phyloP scores from a whole-genome alignment of 2,329 filamentous ascomycete species.

The Orbilia brochopaga region DNA sequence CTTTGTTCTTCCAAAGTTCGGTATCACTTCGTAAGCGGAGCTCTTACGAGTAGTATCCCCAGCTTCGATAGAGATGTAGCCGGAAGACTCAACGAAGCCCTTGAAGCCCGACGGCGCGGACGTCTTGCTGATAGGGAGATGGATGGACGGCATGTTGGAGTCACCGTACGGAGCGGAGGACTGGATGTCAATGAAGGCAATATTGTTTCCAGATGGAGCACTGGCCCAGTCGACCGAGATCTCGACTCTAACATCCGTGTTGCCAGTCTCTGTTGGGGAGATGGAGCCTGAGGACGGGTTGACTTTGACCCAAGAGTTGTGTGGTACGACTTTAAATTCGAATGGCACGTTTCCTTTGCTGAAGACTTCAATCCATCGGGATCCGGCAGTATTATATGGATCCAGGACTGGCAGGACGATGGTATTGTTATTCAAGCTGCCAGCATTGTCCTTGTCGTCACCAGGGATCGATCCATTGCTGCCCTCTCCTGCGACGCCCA shows the following conservation, averaged over 20 bases:
- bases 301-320: slow-evolving; percentile 63
- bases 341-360: slow-evolving; percentile 65
- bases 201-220: slow-evolving; percentile 58
- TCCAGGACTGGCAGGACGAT: slow-evolving; percentile 66
- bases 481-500: slow-evolving; percentile 70
- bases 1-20: slow-evolving; percentile 64
- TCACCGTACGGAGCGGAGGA: slow-evolving; percentile 55
- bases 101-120: slow-evolving; percentile 63
- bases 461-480: slow-evolving; percentile 71
- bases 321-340: slow-evolving; percentile 63
- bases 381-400: slow-evolving; percentile 64
- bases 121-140: slow-evolving; percentile 65
- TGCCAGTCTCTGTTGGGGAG: slow-evolving; percentile 58
- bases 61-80: slow-evolving; percentile 65
- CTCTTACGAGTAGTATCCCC: slow-evolving; percentile 62
- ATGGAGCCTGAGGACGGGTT: slow-evolving; percentile 63
- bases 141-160: slow-evolving; percentile 60
- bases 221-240: slow-evolving; percentile 66
- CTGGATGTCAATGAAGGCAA: slow-evolving; percentile 56
- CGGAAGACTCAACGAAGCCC: slow-evolving; percentile 70
- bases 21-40: slow-evolving; percentile 57
- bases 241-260: slow-evolving; percentile 63
- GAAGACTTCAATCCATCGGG: slow-evolving; percentile 70
- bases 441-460: slow-evolving; percentile 67
- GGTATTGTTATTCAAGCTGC: slow-evolving; percentile 63